Base-by-base conservation (phyloP, 371 early-diverging fungal species). In the Thermomucor indicae-seudaticae region DNA sequence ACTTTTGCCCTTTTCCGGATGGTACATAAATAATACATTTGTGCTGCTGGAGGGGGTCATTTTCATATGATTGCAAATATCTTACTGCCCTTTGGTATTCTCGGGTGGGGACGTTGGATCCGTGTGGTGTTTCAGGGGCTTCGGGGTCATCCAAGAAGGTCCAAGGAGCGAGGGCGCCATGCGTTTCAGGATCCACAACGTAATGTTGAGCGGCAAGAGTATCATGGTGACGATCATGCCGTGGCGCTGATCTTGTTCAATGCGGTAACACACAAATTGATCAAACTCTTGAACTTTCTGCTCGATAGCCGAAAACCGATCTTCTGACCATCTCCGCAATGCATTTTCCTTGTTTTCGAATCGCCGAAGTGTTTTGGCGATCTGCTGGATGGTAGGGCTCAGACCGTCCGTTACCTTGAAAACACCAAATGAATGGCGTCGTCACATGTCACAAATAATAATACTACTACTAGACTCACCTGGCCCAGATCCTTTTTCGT, bases 401-500 rank as follows among this genome's bases (percentile, higher is more conserved):
- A 69, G 30, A n/a, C 55, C 63, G 34, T 64, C 55, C n/a, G 69
- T 65, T 5, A 78, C 78, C 56, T 61, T 32, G 3, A 19, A n/a
- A 32, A 46, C 7, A 46, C 16, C 28, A 46, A 30, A 31, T 7
- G 10, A 28, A 45, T 45, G 25, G 12, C 30, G 6, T 8, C 19
- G 12, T 45, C 29, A 28, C 25, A 23, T 10, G 38, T 35, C 43
- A 40, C 6, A 43, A 39, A 39, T 19, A 12, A 22, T 20, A 6
- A 22, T 22, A 32, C 7, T 29, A 43, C 19, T 22, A 44, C 34
- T 17, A 34, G 29, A 23, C 45, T 50, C 16, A 68, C 68, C 54
- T 81, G 80, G 19, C 70, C 70, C n/a, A 85, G 54, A 47, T 83
- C 86, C 20, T 75, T 67, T 62, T 83, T 83, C 23, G 84, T 85